Conservation (phyloP, 2,329 filamentous ascomycete species). For the Trichoderma sp. region DNA sequence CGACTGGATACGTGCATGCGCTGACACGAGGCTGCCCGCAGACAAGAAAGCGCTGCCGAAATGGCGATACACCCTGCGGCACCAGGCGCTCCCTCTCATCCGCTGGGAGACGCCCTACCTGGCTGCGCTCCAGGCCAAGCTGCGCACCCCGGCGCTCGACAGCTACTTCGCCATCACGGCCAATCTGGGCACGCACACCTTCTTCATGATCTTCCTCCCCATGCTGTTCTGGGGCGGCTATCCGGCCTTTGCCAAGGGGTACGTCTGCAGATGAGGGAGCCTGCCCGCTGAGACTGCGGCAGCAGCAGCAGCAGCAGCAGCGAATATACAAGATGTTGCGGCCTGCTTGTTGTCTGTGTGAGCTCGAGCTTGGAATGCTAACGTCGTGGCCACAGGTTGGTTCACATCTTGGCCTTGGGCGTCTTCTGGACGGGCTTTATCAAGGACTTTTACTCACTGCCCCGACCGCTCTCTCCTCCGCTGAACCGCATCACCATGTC, state of each 20-base stretch:
- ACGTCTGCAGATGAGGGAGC: slow-evolving; percentile 45
- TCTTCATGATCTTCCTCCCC: slow-evolving; percentile 95
- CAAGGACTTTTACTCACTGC: slow-evolving; percentile 92
- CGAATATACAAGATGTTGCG: too few species aligned
- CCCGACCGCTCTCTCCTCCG: slow-evolving; percentile 87
- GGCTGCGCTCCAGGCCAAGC: slow-evolving; percentile 76
- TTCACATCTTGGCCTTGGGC: slow-evolving; percentile 75
- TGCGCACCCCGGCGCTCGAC: slow-evolving; percentile 83
- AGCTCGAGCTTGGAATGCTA: slow-evolving; percentile 29
- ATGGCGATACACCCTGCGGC: slow-evolving; percentile 88
- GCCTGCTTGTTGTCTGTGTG: not conserved
- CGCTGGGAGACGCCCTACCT: slow-evolving; percentile 96
- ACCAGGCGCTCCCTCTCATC: slow-evolving; percentile 80
- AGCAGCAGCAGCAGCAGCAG: not conserved
- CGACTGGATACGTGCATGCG: not conserved
- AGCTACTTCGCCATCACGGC: slow-evolving; percentile 96
- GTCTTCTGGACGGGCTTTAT: slow-evolving; percentile 90
- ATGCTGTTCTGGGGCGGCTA: slow-evolving; percentile 97
- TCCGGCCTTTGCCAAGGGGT: slow-evolving; percentile 83
- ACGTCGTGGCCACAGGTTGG: slow-evolving; percentile 50
- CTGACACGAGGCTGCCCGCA: slow-evolving; percentile 42
- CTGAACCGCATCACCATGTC: slow-evolving; percentile 97
- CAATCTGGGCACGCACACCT: slow-evolving; percentile 95
- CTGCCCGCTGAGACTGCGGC: not conserved
- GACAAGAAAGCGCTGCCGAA: slow-evolving; percentile 79